Evolutionary conservation across 1,284 basidiomycete genomes (phyloP).

Genomic region (Sporisorium graminicola): DNA sequence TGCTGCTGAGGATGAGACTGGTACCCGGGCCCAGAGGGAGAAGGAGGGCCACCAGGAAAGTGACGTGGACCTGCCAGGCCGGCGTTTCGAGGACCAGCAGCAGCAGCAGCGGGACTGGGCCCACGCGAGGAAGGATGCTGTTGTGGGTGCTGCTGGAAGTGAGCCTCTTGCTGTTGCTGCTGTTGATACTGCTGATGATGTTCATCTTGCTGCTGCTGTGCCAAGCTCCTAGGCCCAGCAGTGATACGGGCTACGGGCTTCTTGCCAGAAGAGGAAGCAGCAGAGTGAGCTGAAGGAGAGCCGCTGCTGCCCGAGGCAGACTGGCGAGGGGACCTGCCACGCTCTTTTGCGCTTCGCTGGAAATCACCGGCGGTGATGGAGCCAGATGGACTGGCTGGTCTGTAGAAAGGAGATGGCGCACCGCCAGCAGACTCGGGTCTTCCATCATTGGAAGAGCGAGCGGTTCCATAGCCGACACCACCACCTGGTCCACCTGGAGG

Average conservation of each 20-base stretch:
- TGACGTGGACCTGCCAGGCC: slow-evolving; percentile 36
- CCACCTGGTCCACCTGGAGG: slow-evolving; percentile 63
- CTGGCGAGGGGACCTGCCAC: slow-evolving; percentile 37
- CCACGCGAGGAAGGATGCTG: slow-evolving; percentile 15
- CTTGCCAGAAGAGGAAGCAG: slow-evolving; percentile 12
- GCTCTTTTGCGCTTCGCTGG: slow-evolving; percentile 28
- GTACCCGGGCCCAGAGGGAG: slow-evolving; percentile 11
- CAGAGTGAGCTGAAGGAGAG: slow-evolving; percentile 18
- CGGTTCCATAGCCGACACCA: slow-evolving; percentile 59
- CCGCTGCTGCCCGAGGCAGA: slow-evolving; percentile 12
- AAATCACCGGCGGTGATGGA: slow-evolving; percentile 56
- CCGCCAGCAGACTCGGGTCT: slow-evolving; percentile 40
- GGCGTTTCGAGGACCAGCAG: slow-evolving; percentile 8
- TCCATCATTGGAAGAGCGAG: slow-evolving; percentile 57
- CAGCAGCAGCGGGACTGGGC: slow-evolving; percentile 17
- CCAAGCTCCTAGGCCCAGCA: slow-evolving; percentile 41
- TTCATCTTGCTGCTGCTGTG: slow-evolving; percentile 28
- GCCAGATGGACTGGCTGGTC: slow-evolving; percentile 36
- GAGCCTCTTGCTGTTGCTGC: neutral
- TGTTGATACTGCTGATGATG: slow-evolving; percentile 10
- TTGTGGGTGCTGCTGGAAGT: neutral
- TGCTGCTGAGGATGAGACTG: slow-evolving; percentile 10
- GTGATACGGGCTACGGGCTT: slow-evolving; percentile 45
- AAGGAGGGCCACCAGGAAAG: slow-evolving; percentile 21
- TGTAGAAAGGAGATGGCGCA: slow-evolving; percentile 27